Base-by-base conservation (phyloP, 1,284 basidiomycete genomes). In the Ganoderma lucidum region DNA sequence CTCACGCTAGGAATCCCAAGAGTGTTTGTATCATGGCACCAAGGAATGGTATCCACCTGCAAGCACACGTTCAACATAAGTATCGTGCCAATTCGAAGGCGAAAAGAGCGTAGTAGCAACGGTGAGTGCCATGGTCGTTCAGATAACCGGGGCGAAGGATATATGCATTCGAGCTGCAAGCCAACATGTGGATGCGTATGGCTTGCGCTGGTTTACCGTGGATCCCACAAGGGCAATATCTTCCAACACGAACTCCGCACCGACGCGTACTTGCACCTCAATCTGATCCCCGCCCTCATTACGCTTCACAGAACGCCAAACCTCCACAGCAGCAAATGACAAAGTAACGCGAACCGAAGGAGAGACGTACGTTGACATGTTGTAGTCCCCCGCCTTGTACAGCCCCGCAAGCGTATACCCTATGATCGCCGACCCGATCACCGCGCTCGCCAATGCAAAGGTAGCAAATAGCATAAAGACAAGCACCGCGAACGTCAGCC, bases 1-100 rank as follows among this genome's bases (percentile, higher is more conserved):
- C 83, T 42, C 67, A 90, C 92, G 88, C 89, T 58, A 94, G 83
- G 68, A 94, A 83, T 14, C 90, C 87, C 44, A 93, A 82, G 28
- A 92, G 80, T 39, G 90, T 89, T 74, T 92, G 90, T 68, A 94
- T 87, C 39, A 92, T 78, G 8, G 89, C 93, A 82, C 93, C 89
- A 37, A 95, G 76, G 75, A 95, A 93, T 6, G 94, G 94, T 61
- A 96, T 86, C 93, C 94, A 95, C 64, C 93, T 94, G 72, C n/a
- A n/a, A n/a, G 19, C 19, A 17, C 41, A 28, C 6, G 12, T 3
- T 63, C 61, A 67, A 53, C 23, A 44, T 6, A 35, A 9, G 53
- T 56, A 15, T 9, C 32, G 8, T 56, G 32, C 23, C 8, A 53
- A 28, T 28, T 53, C 3, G 23, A 53, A 53, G 48, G 23, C 8